phyloP scores from a whole-genome alignment of 2,329 filamentous ascomycete genomes.

The Aspergillus fijiensis region DNA sequence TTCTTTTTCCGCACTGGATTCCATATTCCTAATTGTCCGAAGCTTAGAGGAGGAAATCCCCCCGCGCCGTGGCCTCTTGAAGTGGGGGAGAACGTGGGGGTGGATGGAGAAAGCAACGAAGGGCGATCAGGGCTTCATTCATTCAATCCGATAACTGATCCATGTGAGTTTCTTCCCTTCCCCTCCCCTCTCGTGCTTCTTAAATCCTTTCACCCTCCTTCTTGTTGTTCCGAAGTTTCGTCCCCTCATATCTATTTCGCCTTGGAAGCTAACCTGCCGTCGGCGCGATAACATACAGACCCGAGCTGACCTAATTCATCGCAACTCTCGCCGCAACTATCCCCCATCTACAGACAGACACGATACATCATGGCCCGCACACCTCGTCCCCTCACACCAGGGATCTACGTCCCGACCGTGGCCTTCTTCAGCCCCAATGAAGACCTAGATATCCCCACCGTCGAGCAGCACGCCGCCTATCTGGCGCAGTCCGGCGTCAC shows the following conservation, averaged over 20 bases:
- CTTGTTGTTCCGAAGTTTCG: background rate
- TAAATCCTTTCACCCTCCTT: background rate
- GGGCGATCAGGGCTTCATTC: background rate
- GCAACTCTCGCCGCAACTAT: background rate
- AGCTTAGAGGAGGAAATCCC: background rate
- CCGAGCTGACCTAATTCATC: background rate
- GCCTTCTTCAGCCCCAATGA: slow-evolving; percentile 70
- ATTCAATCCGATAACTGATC: background rate
- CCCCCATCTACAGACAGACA: background rate
- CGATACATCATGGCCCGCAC: slow-evolving; percentile 20
- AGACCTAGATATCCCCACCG: slow-evolving; percentile 64
- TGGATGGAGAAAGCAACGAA: background rate
- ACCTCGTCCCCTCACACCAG: slow-evolving; percentile 39
- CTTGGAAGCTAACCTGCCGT: background rate
- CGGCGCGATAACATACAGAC: too few species aligned
- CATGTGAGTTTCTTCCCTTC: too few species aligned
- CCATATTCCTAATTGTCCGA: background rate
- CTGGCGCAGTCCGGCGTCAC: slow-evolving; percentile 71
- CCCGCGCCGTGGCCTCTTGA: background rate
- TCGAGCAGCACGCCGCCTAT: slow-evolving; percentile 61
- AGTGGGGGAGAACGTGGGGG: background rate
- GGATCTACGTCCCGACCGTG: slow-evolving; percentile 71
- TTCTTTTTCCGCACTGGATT: background rate
- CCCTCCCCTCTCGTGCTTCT: too few species aligned
- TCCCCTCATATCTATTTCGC: background rate